phyloP scores from a whole-genome alignment of 768 basidiomycete genomes.

The Trametes sanguinea region DNA sequence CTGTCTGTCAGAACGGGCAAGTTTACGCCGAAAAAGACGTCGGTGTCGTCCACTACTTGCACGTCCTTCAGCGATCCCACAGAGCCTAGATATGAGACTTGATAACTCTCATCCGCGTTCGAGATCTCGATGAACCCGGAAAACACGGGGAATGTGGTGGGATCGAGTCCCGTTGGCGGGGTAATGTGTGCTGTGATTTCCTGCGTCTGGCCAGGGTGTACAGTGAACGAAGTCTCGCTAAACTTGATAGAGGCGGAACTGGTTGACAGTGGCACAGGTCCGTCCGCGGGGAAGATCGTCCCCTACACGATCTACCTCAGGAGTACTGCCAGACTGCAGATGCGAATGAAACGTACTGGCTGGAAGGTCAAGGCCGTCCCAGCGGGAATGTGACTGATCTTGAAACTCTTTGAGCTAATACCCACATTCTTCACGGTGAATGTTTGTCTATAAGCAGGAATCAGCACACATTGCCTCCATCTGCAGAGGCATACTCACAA shows the following conservation, averaged over 20 bases:
- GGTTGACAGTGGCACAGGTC: slow-evolving; percentile 53
- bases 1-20: slow-evolving; percentile 47
- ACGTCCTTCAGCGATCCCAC: slow-evolving; percentile 46
- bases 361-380: slow-evolving; percentile 52
- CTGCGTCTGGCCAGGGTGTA: slow-evolving; percentile 45
- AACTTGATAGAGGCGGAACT: slow-evolving; percentile 49
- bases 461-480: neutral
- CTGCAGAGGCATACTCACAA: slow-evolving; percentile 35
- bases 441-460: slow-evolving; percentile 39
- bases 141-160: slow-evolving; percentile 53
- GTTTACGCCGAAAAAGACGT: slow-evolving; percentile 46
- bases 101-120: slow-evolving; percentile 38
- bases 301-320: slow-evolving; percentile 32
- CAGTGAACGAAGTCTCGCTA: slow-evolving; percentile 44
- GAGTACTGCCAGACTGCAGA: neutral
- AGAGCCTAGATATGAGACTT: slow-evolving; percentile 51
- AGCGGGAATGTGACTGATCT: slow-evolving; percentile 56
- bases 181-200: slow-evolving; percentile 47
- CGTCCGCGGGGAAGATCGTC: slow-evolving; percentile 43
- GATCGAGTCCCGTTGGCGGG: slow-evolving; percentile 45
- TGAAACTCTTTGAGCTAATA: slow-evolving; percentile 43
- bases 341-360: slow-evolving; percentile 34
- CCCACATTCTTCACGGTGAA: slow-evolving; percentile 57
- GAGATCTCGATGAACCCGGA: slow-evolving; percentile 54
- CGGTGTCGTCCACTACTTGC: slow-evolving; percentile 54